Base-by-base conservation (phyloP, 2,329 filamentous ascomycete genomes). In the Rhynchosporium graminicola region DNA sequence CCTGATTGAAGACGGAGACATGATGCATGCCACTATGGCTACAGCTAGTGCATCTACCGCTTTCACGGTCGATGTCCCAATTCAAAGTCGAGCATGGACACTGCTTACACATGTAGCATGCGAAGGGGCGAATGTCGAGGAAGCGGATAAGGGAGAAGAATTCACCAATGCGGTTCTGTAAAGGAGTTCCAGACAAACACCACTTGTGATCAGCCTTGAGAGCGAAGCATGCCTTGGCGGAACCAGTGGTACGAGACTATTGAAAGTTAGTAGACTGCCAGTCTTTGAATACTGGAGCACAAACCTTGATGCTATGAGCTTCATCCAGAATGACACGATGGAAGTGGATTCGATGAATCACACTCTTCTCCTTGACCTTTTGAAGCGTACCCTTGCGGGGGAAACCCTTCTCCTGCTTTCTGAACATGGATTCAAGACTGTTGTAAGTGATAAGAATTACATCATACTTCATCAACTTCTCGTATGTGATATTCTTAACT, bases 381-480 rank as follows among this genome's bases (percentile, higher is more conserved):
- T 90, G 89, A 42, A 6, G 5, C 33, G 33, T 36, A 36, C 89
- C 87, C 66, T 91, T 89, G 63, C 92, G 89, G 69, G 83, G 87
- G 81, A 93, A 95, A 0, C 95, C 95, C 74, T 95, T 96, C 71
- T 89, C 88, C 75, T 99, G 91, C 76, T 96, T 97, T 62, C 95
- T 89, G 74, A 92, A 91, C 72, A 97, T 87, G 0, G 93, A 96
- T 76, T 98, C 95, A 40, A 99, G 79, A 68, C 90, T 86, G 78
- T 91, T 92, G 82, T 96, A 99, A 13, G 94, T 98, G 78, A 98
- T 96, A 84, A 98, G 92, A 73, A 98, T 94, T 57, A 99, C 92
- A 76, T 99, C 87, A 76, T 88, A 96, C 69, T 88, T 86, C 76
- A 88, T 89, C 57, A 98, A 79, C 42, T 96, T 88, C 63, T 87